Base-by-base conservation (phyloP, 805 yeast genomes). In the Millerozyma miso region DNA sequence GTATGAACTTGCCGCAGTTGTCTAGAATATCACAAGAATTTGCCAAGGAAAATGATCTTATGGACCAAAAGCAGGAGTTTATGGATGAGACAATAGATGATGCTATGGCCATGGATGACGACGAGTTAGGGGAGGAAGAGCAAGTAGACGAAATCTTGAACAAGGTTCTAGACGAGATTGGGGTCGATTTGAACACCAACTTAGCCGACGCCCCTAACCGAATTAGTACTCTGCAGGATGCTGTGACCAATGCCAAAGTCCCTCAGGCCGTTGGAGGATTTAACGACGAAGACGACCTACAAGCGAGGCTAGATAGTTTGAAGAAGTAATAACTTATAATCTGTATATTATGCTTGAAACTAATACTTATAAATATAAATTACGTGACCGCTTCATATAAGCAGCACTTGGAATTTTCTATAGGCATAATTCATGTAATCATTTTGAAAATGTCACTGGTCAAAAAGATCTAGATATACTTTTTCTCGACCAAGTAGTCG, bases 51-150 rank as follows among this genome's bases (percentile, higher is more conserved):
- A 88, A 86, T 63, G 99, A 95, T 59, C 70, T 95, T 54, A 93
- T 93, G 98, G 97, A 91, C 63, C 99, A 93, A 67, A 83, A 96
- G 57, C 98, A 95, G 63, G 99, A 95, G 62, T 88, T 95, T 80
- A 93, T 93, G 85, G 99, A 93, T 60, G 99, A 93, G 60, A 95
- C 97, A 15, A 84, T 93, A 54, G 99, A 93, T 59, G 97, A 91
- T 61, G 86, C 93, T 15, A 88, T 93, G 93, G 96, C 85, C 41
- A 88, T 83, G 55, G 97, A 88, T 55, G 71, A 65, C 19, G 71
- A 65, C 44, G 80, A 87, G 44, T 85, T 82, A 51, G 88, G 78
- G 18, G 95, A 86, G 47, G 95, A 85, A 49, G 93, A 85, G 51
- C 96, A 90, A 61, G 84, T 85, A 3, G 97, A 90, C 57, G 96